Percentiles rank a stretch among this genome's conserved stretches.
phyloP scores from a whole-genome alignment of 2,329 filamentous ascomycete species.

The Xylariales sp. region DNA sequence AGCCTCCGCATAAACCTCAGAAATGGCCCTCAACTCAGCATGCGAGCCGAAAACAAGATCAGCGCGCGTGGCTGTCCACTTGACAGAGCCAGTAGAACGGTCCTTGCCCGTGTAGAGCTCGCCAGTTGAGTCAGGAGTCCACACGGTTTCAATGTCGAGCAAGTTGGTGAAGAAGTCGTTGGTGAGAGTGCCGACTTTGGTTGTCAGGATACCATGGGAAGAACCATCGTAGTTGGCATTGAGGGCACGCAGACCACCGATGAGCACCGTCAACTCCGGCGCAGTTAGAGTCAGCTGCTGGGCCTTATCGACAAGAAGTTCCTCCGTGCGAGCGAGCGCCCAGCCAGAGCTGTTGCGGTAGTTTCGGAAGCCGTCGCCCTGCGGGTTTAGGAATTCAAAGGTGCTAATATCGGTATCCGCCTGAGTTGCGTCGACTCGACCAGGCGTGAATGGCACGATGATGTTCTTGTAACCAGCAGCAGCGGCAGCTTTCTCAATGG shows the following conservation, averaged over 20 bases:
- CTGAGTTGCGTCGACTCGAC: conserved; percentile 66
- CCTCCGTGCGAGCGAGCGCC: conserved; percentile 59
- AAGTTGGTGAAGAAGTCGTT: conserved; percentile 84
- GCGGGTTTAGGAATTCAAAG: conserved; percentile 62
- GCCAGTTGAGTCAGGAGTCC: conserved; percentile 51
- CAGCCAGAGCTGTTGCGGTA: conserved; percentile 63
- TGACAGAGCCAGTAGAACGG: conserved; percentile 61
- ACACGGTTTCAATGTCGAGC: conserved; percentile 61
- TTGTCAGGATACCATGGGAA: conserved; percentile 62
- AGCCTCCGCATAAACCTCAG: conserved; percentile 63
- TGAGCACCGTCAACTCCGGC: conserved; percentile 65
- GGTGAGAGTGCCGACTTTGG: conserved; percentile 62
- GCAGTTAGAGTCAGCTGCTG: conserved; percentile 66
- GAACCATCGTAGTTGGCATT: conserved; percentile 70
- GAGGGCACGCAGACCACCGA: conserved; percentile 68
- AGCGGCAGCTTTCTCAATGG: conserved; percentile 66
- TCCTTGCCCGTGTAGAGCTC: conserved; percentile 62
- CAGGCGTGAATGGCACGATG: conserved; percentile 67
- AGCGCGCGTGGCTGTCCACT: conserved; percentile 65
- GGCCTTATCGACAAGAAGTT: conserved; percentile 68
- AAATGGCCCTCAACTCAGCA: conserved; percentile 64
- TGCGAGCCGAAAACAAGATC: conserved; percentile 73
- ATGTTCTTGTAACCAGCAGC: conserved; percentile 39
- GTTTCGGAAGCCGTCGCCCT: conserved; percentile 76
- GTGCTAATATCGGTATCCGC: conserved; percentile 67